Evolutionary conservation across 2,329 filamentous ascomycete species (phyloP).

Genomic region (Aureobasidium sp.): DNA sequence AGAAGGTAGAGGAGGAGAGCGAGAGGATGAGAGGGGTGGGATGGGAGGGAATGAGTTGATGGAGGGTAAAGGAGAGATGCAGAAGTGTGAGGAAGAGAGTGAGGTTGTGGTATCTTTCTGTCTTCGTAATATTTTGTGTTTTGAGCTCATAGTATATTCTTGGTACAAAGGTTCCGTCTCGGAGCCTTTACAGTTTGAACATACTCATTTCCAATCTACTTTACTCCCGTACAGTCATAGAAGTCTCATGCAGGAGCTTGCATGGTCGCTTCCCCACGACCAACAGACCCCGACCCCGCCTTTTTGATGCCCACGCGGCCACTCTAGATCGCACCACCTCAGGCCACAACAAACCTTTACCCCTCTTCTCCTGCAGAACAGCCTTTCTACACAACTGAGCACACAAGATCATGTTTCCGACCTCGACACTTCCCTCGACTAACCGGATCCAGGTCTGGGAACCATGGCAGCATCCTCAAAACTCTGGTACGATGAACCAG

Average conservation of each 20-base stretch:
- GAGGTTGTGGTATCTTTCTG: too few relatives aligned
- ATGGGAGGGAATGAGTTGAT: too few relatives aligned
- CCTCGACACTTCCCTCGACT: too few relatives aligned
- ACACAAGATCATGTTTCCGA: neutral
- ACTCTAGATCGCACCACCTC: neutral
- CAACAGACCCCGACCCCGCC: neutral
- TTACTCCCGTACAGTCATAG: neutral
- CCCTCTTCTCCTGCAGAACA: neutral
- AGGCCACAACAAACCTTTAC: neutral
- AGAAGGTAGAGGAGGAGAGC: neutral
- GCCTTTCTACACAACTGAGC: neutral
- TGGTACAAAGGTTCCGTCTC: too few relatives aligned
- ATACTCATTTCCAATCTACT: neutral
- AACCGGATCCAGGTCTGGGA: neutral
- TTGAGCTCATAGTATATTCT: too few relatives aligned
- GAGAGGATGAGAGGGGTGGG: too few relatives aligned
- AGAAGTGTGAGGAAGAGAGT: too few relatives aligned
- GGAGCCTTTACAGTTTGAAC: too few relatives aligned
- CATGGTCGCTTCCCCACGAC: neutral
- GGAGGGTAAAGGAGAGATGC: too few relatives aligned
- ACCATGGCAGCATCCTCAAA: neutral
- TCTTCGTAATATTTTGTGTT: too few relatives aligned
- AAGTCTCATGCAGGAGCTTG: neutral
- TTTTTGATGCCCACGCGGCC: neutral
- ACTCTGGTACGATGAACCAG: slow-evolving; percentile 22